These are phyloP conservation scores for Craterostigma plantagineum DNA, from an alignment of 257 asterid genomes.

Conservation along the genomic window DNA sequence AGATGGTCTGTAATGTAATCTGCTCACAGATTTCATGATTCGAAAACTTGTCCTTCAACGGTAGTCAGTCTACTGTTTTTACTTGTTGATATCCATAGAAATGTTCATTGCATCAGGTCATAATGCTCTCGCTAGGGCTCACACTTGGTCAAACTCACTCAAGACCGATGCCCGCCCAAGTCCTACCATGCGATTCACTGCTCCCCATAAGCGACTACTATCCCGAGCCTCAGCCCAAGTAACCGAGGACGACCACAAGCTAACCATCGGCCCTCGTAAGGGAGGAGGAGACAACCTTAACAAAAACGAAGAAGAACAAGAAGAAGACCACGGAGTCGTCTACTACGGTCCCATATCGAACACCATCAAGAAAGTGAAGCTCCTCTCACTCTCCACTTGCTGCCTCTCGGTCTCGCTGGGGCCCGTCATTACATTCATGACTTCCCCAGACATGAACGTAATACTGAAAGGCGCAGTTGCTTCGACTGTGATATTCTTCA, in stretches of 20 bases:
- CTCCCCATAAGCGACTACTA: slow-evolving; percentile 23
- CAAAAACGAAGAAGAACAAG: slow-evolving; percentile 21
- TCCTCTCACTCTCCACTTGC: slow-evolving; percentile 89
- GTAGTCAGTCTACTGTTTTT: no score
- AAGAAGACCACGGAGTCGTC: slow-evolving; percentile 31
- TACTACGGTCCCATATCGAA: slow-evolving; percentile 76
- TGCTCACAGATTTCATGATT: no score
- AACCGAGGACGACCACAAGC: slow-evolving; percentile 31
- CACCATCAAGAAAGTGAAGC: slow-evolving; percentile 84
- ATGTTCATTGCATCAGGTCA: no score
- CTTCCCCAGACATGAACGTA: slow-evolving; percentile 60
- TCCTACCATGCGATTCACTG: slow-evolving; percentile 11
- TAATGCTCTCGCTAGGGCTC: no score
- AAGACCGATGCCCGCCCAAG: not conserved
- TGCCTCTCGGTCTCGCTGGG: slow-evolving; percentile 86
- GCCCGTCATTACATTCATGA: slow-evolving; percentile 90
- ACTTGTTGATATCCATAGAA: no score
- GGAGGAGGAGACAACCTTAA: slow-evolving; percentile 12
- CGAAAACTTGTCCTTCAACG: no score
- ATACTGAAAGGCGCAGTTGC: slow-evolving; percentile 93
- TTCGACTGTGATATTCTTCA: slow-evolving; percentile 55
- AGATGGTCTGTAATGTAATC: no score
- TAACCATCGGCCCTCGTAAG: slow-evolving; percentile 45
- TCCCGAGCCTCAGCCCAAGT: slow-evolving; percentile 22
- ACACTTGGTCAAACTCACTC: no score